Conservation (phyloP, 768 basidiomycete species). For the Daedaleopsis sinensis region DNA sequence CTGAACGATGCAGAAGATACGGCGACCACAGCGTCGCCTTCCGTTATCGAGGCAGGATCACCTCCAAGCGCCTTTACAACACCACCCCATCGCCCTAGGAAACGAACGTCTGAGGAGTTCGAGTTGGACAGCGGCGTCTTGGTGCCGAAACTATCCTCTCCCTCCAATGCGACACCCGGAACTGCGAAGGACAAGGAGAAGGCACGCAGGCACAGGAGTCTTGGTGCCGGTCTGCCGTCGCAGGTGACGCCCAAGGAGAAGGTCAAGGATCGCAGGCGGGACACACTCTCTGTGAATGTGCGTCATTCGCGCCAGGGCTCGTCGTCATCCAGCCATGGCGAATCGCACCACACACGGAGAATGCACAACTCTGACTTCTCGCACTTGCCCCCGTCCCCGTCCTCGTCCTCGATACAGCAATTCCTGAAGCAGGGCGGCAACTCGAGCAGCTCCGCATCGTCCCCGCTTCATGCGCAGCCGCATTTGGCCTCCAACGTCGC, state of each 20-base stretch:
- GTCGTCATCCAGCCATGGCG: conserved; percentile 61
- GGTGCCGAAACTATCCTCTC: conserved; percentile 49
- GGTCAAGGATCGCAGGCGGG: conserved; percentile 43
- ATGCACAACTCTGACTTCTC: conserved; percentile 80
- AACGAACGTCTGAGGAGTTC: conserved; percentile 82
- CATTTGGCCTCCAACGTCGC: conserved; percentile 69
- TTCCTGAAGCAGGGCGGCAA: conserved; percentile 63
- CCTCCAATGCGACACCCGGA: conserved; percentile 25
- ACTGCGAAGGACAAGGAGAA: conserved; percentile 49
- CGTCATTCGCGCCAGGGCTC: conserved; percentile 70
- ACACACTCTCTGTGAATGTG: conserved; percentile 33
- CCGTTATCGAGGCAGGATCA: conserved; percentile 30
- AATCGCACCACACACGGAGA: conserved; percentile 55
- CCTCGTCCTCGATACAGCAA: conserved; percentile 86
- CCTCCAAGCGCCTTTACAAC: conserved; percentile 69
- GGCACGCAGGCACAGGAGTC: conserved; percentile 71
- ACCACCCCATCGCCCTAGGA: conserved; percentile 60
- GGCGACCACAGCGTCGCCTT: neutral
- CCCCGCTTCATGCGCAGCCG: conserved; percentile 42
- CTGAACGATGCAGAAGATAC: neutral
- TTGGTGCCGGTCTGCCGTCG: conserved; percentile 55
- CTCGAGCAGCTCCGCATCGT: conserved; percentile 40
- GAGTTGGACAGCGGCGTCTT: conserved; percentile 75
- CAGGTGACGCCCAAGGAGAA: conserved; percentile 44
- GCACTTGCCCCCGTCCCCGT: conserved; percentile 88